phyloP scores from a whole-genome alignment of 371 early-diverging fungal genomes.

The Fennellomyces sp. region DNA sequence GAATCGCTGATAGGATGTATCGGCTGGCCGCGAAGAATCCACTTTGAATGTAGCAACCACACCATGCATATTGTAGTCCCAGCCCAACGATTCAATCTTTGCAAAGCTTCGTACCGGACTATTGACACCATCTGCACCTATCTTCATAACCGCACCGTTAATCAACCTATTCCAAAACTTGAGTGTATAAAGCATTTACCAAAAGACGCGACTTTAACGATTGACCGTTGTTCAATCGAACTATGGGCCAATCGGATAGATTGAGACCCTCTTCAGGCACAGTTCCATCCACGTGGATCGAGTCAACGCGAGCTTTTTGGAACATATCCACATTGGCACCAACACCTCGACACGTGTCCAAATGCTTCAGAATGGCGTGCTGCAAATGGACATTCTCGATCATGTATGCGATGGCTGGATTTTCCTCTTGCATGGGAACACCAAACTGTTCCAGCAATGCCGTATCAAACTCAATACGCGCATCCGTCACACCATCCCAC shows the following conservation, averaged over 20 bases:
- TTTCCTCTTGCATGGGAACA: neutral
- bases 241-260: conserved; percentile 66
- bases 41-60: conserved; percentile 87
- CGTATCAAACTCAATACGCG: conserved; percentile 65
- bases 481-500: conserved; percentile 78
- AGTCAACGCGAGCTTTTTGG: conserved; percentile 61
- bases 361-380: conserved; percentile 48
- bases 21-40: conserved; percentile 46
- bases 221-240: conserved; percentile 61
- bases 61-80: conserved; percentile 88
- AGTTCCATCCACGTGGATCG: conserved; percentile 22
- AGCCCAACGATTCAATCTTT: conserved; percentile 81
- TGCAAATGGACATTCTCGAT: conserved; percentile 58
- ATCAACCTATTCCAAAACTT: neutral
- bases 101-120: conserved; percentile 87
- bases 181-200: conserved; percentile 29
- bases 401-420: conserved; percentile 53
- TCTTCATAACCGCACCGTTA: conserved; percentile 9
- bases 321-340: conserved; percentile 52
- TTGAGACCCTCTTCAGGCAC: conserved; percentile 18
- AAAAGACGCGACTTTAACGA: conserved; percentile 58
- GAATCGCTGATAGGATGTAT: conserved; percentile 92
- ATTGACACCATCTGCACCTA: conserved; percentile 94
- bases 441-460: conserved; percentile 22
- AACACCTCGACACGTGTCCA: conserved; percentile 37